Percentiles rank a stretch among this genome's conserved stretches.
phyloP scores from a whole-genome alignment of 768 basidiomycete genomes.

The Melanogaster broomeanus region DNA sequence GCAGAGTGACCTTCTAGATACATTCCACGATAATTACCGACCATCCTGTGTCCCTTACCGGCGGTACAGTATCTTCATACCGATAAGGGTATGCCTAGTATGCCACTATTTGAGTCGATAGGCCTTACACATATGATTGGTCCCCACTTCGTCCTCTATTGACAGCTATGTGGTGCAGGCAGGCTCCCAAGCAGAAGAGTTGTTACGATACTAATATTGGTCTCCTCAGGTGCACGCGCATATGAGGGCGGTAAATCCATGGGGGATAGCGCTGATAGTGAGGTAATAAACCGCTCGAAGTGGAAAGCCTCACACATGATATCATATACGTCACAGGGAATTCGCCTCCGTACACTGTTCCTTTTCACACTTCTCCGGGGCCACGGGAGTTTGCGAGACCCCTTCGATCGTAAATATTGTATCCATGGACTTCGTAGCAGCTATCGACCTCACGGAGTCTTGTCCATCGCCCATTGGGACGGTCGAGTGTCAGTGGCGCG shows the following conservation, averaged over 20 bases:
- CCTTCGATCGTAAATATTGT: background rate
- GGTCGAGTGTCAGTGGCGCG: background rate
- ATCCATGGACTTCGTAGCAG: background rate
- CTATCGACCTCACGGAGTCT: background rate
- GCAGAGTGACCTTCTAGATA: no score
- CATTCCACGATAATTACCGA: background rate
- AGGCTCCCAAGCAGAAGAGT: no score
- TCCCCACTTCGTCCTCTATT: no score
- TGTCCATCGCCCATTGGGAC: background rate
- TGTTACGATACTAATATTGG: no score
- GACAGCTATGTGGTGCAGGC: background rate
- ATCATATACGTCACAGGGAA: background rate
- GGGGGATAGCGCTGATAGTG: constrained; percentile 13
- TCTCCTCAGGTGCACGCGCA: constrained; percentile 16
- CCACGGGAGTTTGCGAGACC: background rate
- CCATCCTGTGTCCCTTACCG: background rate
- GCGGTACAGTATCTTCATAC: background rate
- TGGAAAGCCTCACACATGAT: constrained; percentile 4
- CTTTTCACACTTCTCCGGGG: background rate
- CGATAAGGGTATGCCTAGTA: no score
- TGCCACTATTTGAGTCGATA: no score
- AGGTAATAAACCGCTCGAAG: constrained; percentile 20
- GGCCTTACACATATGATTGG: no score
- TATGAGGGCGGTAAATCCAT: constrained; percentile 19
- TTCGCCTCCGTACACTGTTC: background rate